Base-by-base conservation (phyloP, 495 filamentous ascomycete genomes). In the Bacidia gigantensis region DNA sequence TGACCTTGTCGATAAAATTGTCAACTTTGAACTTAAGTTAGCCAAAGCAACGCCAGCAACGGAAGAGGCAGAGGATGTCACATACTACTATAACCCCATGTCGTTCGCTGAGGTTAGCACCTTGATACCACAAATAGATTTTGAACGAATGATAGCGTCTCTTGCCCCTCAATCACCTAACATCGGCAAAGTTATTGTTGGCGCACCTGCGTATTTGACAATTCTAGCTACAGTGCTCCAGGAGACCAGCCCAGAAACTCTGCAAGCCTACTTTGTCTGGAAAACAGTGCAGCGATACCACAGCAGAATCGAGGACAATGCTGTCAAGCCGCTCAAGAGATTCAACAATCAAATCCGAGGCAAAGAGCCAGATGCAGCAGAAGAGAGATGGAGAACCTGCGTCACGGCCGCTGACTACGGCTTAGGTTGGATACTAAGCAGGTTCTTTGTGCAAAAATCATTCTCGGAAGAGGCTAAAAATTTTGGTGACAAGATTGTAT, bases 321-420 rank as follows among this genome's bases (percentile, higher is more conserved):
- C 76, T 38, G 53, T 83, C 35, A 67, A 72, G 46, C 79, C 83
- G 21, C 73, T 80, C 24, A 68, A 60, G 23, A 70, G 70, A 42
- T 84, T 87, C 59, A 67, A 69, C 23, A 84, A 81, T 57, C 65
- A 69, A 26, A 61, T 81, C 11, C 65, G 60, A 52, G 78, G 78
- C 2, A 79, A 74, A 64, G 80, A 84, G 49, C 77, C 81, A 1
- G 67, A 83, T 48, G 75, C 81, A 0, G 70, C 67, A 24, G 67
- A 79, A 25, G 83, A 87, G 44, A 68, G 83, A 50, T 87, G 83
- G 83, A 73, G 80, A 57, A 83, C 77, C 29, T 87, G 83, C 56
- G 72, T 85, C 46, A 57, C 55, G 7, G 65, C 68, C 41, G 68
- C 81, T 3, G 81, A 85, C 60, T 59, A 65, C 18, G 73, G 72